These are phyloP conservation scores for Aspergillus persii DNA, from an alignment of 2,329 filamentous ascomycete genomes.

Conservation along the genomic window DNA sequence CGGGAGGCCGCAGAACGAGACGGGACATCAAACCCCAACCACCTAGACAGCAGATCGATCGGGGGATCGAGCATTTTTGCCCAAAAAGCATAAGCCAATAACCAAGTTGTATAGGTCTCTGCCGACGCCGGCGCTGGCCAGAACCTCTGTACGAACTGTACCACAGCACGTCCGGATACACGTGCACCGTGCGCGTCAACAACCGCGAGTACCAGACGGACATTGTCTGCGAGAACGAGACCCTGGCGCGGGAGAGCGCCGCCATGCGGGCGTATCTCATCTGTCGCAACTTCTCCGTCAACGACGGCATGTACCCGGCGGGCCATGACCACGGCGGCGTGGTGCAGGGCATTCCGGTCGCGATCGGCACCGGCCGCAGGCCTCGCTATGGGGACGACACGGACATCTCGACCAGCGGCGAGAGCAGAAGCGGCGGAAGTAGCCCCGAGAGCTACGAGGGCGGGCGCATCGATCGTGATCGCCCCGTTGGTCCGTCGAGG, in stretches of 20 bases:
- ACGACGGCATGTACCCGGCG: constrained; percentile 78
- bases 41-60: too few relatives aligned
- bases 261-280: constrained; percentile 97
- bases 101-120: constrained; percentile 66
- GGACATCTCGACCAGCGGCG: constrained; percentile 41
- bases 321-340: constrained; percentile 55
- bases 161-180: constrained; percentile 71
- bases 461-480: constrained; percentile 21
- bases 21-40: not conserved
- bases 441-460: constrained; percentile 47
- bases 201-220: constrained; percentile 96
- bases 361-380: constrained; percentile 60
- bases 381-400: constrained; percentile 50
- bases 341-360: constrained; percentile 62
- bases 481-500: constrained; percentile 21
- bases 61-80: too few relatives aligned
- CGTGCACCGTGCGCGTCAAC: constrained; percentile 90
- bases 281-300: constrained; percentile 94
- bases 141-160: constrained; percentile 87
- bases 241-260: constrained; percentile 84
- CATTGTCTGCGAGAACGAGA: constrained; percentile 75
- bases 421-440: constrained; percentile 54
- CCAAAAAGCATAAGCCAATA: constrained; percentile 33
- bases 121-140: constrained; percentile 89
- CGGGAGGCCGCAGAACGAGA: not conserved